phyloP scores from a whole-genome alignment of 345 rosid species.

The Dipteronia dyeriana region DNA sequence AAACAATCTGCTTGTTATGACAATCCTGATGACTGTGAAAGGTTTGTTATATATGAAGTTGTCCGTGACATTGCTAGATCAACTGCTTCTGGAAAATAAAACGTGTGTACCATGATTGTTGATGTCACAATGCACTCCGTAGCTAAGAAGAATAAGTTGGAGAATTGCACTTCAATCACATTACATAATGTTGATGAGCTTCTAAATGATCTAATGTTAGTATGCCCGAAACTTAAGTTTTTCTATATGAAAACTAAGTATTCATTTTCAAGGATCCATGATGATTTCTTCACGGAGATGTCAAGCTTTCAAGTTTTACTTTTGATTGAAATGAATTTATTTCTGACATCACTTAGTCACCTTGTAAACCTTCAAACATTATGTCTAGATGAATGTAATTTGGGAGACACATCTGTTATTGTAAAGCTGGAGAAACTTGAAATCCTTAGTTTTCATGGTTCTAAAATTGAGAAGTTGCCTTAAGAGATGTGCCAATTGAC shows the following conservation, averaged over 20 bases:
- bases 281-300: constrained; percentile 14
- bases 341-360: too few relatives aligned
- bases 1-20: not conserved
- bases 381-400: too few relatives aligned
- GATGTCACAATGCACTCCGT: not conserved
- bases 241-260: rapidly evolving
- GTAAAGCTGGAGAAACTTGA: constrained; percentile 18
- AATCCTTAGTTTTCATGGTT: not conserved
- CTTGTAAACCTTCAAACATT: too few relatives aligned
- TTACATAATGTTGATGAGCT: not conserved
- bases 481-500: constrained; percentile 3
- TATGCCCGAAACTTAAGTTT: not conserved
- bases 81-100: not conserved
- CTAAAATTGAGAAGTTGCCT: too few relatives aligned
- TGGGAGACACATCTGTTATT: not conserved
- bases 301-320: not conserved
- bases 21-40: not conserved
- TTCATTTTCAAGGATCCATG: too few relatives aligned
- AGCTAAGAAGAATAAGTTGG: too few relatives aligned
- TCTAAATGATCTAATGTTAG: not conserved
- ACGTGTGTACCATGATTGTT: not conserved
- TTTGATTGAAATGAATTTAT: too few relatives aligned
- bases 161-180: too few relatives aligned
- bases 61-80: constrained; percentile 23
- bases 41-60: constrained; percentile 16